These are phyloP conservation scores for Pulveroboletus sp. DNA, from an alignment of 768 basidiomycete species.

Conservation along the genomic window DNA sequence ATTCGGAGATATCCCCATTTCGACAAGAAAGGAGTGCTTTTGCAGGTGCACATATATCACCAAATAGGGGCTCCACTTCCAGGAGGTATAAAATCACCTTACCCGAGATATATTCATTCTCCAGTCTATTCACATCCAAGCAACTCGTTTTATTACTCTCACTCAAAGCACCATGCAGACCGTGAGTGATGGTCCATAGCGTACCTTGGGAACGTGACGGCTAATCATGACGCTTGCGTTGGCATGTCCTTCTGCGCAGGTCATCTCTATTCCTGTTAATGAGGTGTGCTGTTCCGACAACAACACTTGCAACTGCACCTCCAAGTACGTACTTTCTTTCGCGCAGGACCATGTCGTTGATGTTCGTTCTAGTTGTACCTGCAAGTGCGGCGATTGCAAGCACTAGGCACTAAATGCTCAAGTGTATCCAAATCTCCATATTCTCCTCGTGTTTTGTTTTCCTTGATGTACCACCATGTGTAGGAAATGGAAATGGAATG, in stretches of 20 bases:
- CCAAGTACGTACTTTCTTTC: background rate
- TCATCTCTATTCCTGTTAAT: slow-evolving; percentile 3
- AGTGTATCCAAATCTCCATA: too few relatives aligned
- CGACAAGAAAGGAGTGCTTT: too few relatives aligned
- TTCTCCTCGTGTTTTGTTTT: too few relatives aligned
- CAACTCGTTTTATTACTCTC: background rate
- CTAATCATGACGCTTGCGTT: background rate
- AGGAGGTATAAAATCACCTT: too few relatives aligned
- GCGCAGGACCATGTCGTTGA: background rate
- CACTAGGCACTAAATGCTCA: too few relatives aligned
- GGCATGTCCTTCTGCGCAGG: background rate
- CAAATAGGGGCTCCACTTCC: too few relatives aligned
- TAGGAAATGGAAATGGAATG: background rate
- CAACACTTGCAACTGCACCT: background rate
- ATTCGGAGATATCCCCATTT: too few relatives aligned
- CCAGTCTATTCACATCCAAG: too few relatives aligned
- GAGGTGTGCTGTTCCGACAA: slow-evolving; percentile 2
- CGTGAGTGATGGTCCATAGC: background rate
- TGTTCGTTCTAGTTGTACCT: slow-evolving; percentile 8
- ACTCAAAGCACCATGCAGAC: slow-evolving; percentile 9
- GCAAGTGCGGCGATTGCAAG: slow-evolving; percentile 16
- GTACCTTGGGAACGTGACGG: background rate
- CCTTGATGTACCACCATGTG: background rate
- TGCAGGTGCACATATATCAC: too few relatives aligned
- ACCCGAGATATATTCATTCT: too few relatives aligned